Conservation (phyloP, 805 yeast species). For the Schwanniomyces vanrijiae region DNA sequence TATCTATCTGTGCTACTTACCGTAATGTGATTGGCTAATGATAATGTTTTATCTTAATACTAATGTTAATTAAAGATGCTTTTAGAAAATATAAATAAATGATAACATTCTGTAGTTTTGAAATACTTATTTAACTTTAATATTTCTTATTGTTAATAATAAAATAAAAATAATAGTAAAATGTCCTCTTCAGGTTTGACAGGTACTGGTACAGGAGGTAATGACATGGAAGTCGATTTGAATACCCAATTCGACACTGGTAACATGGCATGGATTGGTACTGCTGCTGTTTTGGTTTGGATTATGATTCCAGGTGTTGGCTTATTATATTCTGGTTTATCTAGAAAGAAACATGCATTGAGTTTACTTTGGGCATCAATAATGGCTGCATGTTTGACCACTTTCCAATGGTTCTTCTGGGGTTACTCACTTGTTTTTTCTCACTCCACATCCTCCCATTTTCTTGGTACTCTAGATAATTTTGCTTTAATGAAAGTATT, state of each 20-base stretch:
- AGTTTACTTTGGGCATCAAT: constrained; percentile 92
- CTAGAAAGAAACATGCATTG: constrained; percentile 94
- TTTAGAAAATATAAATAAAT: not conserved
- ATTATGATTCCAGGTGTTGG: constrained; percentile 98
- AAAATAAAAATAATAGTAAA: not conserved
- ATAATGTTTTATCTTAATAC: not conserved
- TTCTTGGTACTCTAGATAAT: constrained; percentile 79
- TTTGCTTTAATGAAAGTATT: constrained; percentile 79
- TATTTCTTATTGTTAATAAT: too few relatives aligned
- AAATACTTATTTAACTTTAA: not conserved
- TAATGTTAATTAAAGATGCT: not conserved
- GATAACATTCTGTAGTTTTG: not conserved
- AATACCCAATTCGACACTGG: constrained; percentile 69
- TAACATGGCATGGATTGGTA: constrained; percentile 84
- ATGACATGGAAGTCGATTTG: constrained; percentile 69
- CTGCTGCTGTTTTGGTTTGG: constrained; percentile 82
- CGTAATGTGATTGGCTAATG: not conserved
- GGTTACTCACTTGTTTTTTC: constrained; percentile 90
- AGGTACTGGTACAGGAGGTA: constrained; percentile 75
- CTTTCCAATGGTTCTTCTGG: constrained; percentile 98
- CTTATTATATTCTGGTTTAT: constrained; percentile 84
- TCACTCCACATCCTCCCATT: constrained; percentile 57
- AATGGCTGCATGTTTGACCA: constrained; percentile 79
- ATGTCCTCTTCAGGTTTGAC: constrained; percentile 42
- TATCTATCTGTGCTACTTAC: not conserved